phyloP scores from a whole-genome alignment of 306 rosid genomes.

The Delonix regia region DNA sequence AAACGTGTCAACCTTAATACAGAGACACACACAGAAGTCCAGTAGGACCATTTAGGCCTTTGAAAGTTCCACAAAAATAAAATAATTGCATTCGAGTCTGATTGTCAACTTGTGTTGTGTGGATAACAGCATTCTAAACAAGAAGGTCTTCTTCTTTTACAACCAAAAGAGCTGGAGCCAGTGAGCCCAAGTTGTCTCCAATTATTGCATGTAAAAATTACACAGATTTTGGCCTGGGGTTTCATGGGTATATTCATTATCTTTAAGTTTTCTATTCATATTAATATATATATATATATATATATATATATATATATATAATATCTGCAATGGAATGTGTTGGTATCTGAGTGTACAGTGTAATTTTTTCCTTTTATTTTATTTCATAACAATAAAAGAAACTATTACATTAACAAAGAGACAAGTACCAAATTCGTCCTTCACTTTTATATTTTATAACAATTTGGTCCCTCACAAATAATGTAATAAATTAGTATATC shows the following conservation, averaged over 20 bases:
- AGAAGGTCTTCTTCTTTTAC: conserved; percentile 32
- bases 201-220: conserved; percentile 41
- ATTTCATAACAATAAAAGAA: neutral
- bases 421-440: too few relatives aligned
- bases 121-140: conserved; percentile 19
- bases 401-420: too few relatives aligned
- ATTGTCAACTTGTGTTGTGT: conserved; percentile 21
- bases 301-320: neutral
- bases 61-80: neutral
- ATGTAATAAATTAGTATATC: too few relatives aligned
- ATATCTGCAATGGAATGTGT: neutral
- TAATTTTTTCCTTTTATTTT: neutral
- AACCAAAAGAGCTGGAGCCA: conserved; percentile 41
- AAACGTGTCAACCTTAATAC: conserved; percentile 45
- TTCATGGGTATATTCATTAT: too few relatives aligned
- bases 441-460: too few relatives aligned
- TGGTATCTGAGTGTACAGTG: neutral
- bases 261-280: too few relatives aligned
- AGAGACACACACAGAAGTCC: conserved; percentile 11
- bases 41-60: conserved; percentile 20
- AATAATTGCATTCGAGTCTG: neutral
- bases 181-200: conserved; percentile 48
- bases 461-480: too few relatives aligned
- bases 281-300: too few relatives aligned
- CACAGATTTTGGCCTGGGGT: conserved; percentile 21